phyloP scores from a whole-genome alignment of 2,329 filamentous ascomycete genomes.

The Nemania diffusa region DNA sequence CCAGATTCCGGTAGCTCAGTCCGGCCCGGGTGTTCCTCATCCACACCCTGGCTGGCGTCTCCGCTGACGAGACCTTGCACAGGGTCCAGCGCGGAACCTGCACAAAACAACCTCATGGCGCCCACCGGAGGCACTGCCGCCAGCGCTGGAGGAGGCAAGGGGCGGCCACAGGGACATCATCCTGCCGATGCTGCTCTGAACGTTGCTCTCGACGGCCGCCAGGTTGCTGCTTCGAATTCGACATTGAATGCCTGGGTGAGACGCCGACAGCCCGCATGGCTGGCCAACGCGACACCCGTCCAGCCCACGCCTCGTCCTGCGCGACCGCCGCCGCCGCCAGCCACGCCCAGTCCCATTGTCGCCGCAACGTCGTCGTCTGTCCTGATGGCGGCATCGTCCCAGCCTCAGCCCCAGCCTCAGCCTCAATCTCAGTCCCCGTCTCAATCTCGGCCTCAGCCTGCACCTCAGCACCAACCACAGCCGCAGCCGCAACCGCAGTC shows the following conservation, averaged over 20 bases:
- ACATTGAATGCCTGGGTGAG: slow-evolving; percentile 55
- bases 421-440: slow-evolving; percentile 16
- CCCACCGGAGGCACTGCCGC: slow-evolving; percentile 38
- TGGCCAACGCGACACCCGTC: slow-evolving; percentile 46
- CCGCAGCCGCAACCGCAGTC: slow-evolving; percentile 4
- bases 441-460: slow-evolving; percentile 7
- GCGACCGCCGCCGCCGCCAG: slow-evolving; percentile 33
- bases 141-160: slow-evolving; percentile 17
- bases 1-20: slow-evolving; percentile 1
- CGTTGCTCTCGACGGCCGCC: slow-evolving; percentile 30
- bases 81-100: slow-evolving; percentile 20
- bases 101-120: slow-evolving; percentile 38
- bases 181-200: neutral
- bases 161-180: slow-evolving; percentile 5
- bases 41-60: slow-evolving; percentile 28
- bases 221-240: slow-evolving; percentile 55
- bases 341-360: slow-evolving; percentile 19
- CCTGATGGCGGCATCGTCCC: slow-evolving; percentile 10
- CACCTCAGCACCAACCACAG: slow-evolving; percentile 14
- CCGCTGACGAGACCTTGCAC: slow-evolving; percentile 22
- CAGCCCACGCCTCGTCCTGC: slow-evolving; percentile 47
- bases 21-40: slow-evolving; percentile 20
- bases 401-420: too few species aligned
- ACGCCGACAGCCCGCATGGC: slow-evolving; percentile 51
- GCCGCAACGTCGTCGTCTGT: slow-evolving; percentile 29